Evolutionary conservation across 2,329 filamentous ascomycete species (phyloP), one percentile per base, ranked within the genome.

Genomic region (Microdochium trichocladiopsis): DNA sequence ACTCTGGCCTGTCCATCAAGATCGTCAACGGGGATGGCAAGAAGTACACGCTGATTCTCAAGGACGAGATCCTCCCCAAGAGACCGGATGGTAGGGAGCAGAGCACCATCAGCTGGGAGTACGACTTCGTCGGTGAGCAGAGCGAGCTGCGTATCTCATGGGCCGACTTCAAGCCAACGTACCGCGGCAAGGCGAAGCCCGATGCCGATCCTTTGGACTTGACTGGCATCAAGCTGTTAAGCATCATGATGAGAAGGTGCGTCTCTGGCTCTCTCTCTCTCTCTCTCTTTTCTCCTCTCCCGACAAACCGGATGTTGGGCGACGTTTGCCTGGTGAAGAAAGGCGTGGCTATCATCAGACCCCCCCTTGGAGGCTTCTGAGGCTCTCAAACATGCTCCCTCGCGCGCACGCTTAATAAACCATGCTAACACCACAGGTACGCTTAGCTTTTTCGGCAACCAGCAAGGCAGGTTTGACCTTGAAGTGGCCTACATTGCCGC

Each of bases 211-310:
- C 78, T 4, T 65, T 94, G 58, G 73, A 90, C 59, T 61, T 79
- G 56, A 73, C 72, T 48, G 72, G 73, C 45, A 73, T 94, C 37
- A 86, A 80, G 68, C 75, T 87, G 48, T 72, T 93, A 25, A 85
- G 83, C 50, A 74, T 94, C 54, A 92, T 94, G 89, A 87, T 88
- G 76, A 73, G 90, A 65, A 94, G 89, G 88, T 90, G 67, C 53
- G 72, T 63, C 3, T 9, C n/a, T n/a, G n/a, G n/a, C n/a, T n/a
- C n/a, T n/a, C n/a, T n/a, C n/a, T n/a, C n/a, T 5, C 47, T 22
- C 10, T 14, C 21, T n/a, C n/a, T n/a, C n/a, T 5, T 21, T 48
- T 12, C 47, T 22, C 10, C 14, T 18, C 49, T 47, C 16, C 11
- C 16, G 16, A n/a, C 24, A 36, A 22, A 23, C 22, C 24, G 9